Base-by-base conservation (phyloP, 75 land plant species). In the Selaginella moellendorffii region DNA sequence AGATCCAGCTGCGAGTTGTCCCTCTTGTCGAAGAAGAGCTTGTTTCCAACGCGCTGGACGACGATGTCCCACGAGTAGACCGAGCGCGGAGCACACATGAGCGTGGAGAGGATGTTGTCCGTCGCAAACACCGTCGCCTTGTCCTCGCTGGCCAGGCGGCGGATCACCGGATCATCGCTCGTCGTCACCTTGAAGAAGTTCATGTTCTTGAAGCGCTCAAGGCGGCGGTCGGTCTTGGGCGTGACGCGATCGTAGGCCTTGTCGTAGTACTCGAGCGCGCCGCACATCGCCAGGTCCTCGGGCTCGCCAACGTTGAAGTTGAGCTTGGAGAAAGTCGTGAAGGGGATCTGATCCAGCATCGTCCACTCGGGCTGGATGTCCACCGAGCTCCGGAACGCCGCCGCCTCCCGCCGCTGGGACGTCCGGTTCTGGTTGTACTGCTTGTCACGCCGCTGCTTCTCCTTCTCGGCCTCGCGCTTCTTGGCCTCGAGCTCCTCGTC, bases 41-140 rank as follows among this genome's bases (percentile, higher is more conserved):
- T 92, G 69, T 92, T 92, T 64, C 97, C 97, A 27, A 92, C 97
- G 21, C 82, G 61, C 79, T 88, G 86, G 28, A 88, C 75, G 25
- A 92, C 86, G 63, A 92, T 88, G 62, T 92, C 97, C 97, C 97
- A 92, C 0, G 88, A 83, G 62, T 92, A 92, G 23, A 88, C 84
- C 5, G 95, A 88, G 21, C 97, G 69, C 0, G n/a, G 86, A 2
- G 90, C 82, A 52, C 97, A 92, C 97, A 92, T 92, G 2, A 92
- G 74, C 1, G 96, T 83, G 0, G 90, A 72, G n/a, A 92, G 75
- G 46, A 92, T 92, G 1, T 89, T 59, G 54, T 92, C 97, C 1
- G 97, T 92, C 29, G 97, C 97, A 63, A 92, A 92, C 1, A 92
- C 97, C 5, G 86, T 85, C 12, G 89, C 97, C 25, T 81, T 83